These are phyloP conservation scores for Cyberlindnera xylosilytica DNA, from an alignment of 805 yeast species.

Conservation along the genomic window DNA sequence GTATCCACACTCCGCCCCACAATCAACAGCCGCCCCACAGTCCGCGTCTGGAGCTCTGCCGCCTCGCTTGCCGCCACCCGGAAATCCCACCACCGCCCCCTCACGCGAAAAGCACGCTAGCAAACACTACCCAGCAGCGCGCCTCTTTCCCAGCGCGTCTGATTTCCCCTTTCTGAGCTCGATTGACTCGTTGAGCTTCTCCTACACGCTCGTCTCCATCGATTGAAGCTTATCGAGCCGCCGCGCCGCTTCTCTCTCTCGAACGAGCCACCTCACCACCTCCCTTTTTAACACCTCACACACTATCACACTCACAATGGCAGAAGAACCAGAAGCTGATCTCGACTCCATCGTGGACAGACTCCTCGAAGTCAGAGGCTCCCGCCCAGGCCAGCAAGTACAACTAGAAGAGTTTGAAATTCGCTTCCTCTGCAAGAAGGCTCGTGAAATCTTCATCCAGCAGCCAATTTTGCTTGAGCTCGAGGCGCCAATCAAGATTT, in stretches of 20 bases:
- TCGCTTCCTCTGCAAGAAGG: constrained; percentile 92
- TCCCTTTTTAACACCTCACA: constrained; percentile 2
- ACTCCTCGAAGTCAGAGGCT: constrained; percentile 94
- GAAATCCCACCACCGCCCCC: constrained; percentile 2
- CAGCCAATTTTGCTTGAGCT: constrained; percentile 94
- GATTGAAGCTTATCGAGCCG: too few relatives aligned
- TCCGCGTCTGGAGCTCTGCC: background rate
- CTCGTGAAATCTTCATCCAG: constrained; percentile 95
- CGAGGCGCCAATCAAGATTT: constrained; percentile 93
- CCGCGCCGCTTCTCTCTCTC: background rate
- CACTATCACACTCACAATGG: constrained; percentile 26
- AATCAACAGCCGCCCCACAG: background rate
- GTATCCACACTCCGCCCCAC: background rate
- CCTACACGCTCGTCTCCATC: too few relatives aligned
- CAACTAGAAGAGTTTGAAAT: constrained; percentile 92
- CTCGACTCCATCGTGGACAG: constrained; percentile 96
- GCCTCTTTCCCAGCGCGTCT: background rate
- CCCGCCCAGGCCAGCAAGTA: constrained; percentile 97
- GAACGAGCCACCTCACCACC: background rate
- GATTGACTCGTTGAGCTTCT: background rate
- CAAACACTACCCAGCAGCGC: constrained; percentile 1
- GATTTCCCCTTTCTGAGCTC: background rate
- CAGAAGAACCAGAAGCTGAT: constrained; percentile 73
- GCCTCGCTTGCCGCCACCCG: constrained; percentile 9
- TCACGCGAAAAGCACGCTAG: constrained; percentile 2